Evolutionary conservation across 2,329 filamentous ascomycete species (phyloP), one percentile per base, ranked within the genome.

Genomic region (Xylariaceae sp.): DNA sequence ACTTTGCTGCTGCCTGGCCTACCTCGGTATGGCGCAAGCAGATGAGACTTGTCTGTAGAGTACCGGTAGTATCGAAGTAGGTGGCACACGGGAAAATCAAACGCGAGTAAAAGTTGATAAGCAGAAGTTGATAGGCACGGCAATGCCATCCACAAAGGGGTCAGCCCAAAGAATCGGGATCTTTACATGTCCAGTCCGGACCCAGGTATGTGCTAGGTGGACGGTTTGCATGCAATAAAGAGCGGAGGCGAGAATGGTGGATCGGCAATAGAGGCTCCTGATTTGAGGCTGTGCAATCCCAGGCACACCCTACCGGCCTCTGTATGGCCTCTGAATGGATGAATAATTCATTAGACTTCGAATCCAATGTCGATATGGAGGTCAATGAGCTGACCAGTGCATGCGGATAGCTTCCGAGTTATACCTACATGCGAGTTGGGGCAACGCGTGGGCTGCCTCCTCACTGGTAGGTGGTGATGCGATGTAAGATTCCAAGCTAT

Each of bases 161-260:
- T 47, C 53, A 53, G 22, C 49, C 58, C 56, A 59, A 48, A 50
- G 44, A 49, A 51, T 52, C 32, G 49, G 51, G 55, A 56, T 57
- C 48, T 44, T 26, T 30, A 47, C 6, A 22, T 18, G 32, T 2
- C 26, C 15, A 36, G 9, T 36, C 13, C 2, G 32, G 8, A 37
- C 36, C 30, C 12, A 34, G 9, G 32, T 15, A 34, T 34, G 4
- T 34, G 32, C 4, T 37, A 37, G 36, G 36, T 37, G 47, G 49
- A 30, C 56, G 53, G 58, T 61, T 62, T 64, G 60, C 36, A 59
- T n/a, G n/a, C n/a, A 56, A 45, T 44, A 53, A 49, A 53, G 49
- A 51, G 39, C 43, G 47, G 36, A 55, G 51, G 41, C 32, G 46
- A 56, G 54, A 56, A 60, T 60, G 61, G 59, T 59, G 64, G 63